These are phyloP conservation scores for Calycina herbarum DNA, from an alignment of 2,329 filamentous ascomycete genomes.

Conservation along the genomic window DNA sequence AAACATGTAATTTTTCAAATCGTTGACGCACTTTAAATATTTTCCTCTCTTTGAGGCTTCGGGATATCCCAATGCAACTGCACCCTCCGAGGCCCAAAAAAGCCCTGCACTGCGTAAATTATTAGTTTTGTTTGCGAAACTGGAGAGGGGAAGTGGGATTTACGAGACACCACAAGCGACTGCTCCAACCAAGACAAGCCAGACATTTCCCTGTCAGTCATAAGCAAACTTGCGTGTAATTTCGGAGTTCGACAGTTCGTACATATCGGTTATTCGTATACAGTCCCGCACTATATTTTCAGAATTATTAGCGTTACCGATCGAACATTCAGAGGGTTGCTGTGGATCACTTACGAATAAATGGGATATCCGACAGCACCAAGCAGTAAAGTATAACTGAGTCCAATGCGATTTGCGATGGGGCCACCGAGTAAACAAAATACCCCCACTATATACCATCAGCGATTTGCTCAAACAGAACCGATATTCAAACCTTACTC, in stretches of 20 bases:
- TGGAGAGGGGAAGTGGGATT: neutral
- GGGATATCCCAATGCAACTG: conserved; percentile 70
- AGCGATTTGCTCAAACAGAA: conserved; percentile 53
- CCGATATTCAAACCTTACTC: conserved; percentile 59
- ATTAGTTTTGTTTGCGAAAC: neutral
- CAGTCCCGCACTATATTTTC: neutral
- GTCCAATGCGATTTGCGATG: conserved; percentile 65
- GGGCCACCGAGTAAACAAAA: conserved; percentile 56
- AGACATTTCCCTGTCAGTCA: conserved; percentile 50
- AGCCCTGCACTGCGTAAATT: conserved; percentile 46
- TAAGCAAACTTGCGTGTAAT: conserved; percentile 31
- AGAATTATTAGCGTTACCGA: neutral
- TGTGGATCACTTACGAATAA: conserved; percentile 40
- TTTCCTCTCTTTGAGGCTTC: conserved; percentile 66
- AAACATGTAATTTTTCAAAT: fast-evolving
- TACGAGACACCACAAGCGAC: conserved; percentile 61
- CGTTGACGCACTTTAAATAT: conserved; percentile 39
- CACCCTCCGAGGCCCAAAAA: conserved; percentile 73
- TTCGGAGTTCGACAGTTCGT: neutral
- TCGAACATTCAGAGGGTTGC: too few relatives aligned
- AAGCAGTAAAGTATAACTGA: conserved; percentile 64
- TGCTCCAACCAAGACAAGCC: conserved; percentile 66
- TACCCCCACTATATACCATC: conserved; percentile 62
- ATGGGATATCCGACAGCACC: conserved; percentile 45
- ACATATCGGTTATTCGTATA: neutral